Percentiles rank a stretch among this genome's conserved stretches.
These are phyloP conservation scores for Drosera spatulata DNA, from an alignment of 179 eudicot species.

Conservation along the genomic window DNA sequence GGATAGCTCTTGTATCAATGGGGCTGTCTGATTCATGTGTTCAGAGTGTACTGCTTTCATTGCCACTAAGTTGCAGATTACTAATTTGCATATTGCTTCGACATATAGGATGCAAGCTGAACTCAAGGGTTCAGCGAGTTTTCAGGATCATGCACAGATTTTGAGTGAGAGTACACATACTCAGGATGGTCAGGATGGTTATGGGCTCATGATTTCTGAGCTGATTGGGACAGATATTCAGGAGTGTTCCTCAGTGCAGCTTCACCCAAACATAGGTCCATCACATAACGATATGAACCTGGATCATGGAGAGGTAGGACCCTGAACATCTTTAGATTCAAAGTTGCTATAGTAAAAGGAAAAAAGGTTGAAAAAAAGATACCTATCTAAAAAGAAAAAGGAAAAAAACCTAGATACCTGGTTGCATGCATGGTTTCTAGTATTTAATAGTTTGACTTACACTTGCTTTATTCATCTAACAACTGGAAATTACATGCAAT, in stretches of 20 bases:
- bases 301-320: constrained; percentile 70
- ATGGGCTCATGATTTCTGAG: constrained; percentile 91
- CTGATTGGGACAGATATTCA: constrained; percentile 74
- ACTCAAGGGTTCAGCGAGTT: constrained; percentile 40
- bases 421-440: too few relatives aligned
- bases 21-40: too few relatives aligned
- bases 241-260: constrained; percentile 51
- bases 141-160: constrained; percentile 43
- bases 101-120: constrained; percentile 50
- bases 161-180: constrained; percentile 43
- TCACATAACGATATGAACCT: constrained; percentile 65
- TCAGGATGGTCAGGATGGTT: constrained; percentile 54
- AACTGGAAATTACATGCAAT: too few relatives aligned
- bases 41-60: background rate
- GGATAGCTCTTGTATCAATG: too few relatives aligned
- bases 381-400: too few relatives aligned
- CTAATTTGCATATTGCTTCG: constrained; percentile 3
- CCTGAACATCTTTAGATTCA: background rate
- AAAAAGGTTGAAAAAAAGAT: too few relatives aligned
- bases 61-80: background rate
- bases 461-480: too few relatives aligned
- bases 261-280: constrained; percentile 37
- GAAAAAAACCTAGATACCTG: too few relatives aligned
- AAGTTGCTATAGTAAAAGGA: too few relatives aligned
- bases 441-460: too few relatives aligned